These are phyloP conservation scores for Tothia fuscella DNA, from an alignment of 2,329 filamentous ascomycete species.

Conservation along the genomic window DNA sequence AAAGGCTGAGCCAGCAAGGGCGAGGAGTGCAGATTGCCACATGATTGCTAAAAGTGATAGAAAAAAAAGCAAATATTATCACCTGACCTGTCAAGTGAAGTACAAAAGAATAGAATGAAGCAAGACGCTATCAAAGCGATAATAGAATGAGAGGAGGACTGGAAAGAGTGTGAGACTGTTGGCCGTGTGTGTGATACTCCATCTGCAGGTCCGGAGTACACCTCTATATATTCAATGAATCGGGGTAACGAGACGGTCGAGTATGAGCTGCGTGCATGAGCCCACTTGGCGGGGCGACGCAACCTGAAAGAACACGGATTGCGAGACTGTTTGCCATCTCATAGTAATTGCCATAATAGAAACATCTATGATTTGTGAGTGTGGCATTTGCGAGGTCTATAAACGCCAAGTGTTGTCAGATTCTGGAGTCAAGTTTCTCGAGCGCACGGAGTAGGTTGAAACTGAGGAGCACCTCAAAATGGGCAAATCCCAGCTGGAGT, in stretches of 20 bases:
- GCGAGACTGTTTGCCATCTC: neutral
- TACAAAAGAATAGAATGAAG: neutral
- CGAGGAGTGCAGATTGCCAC: neutral
- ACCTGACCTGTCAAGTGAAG: neutral
- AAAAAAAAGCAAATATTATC: neutral
- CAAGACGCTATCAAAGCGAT: conserved; percentile 3
- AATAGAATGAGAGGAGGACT: neutral
- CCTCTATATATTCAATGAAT: conserved; percentile 3
- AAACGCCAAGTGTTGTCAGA: conserved; percentile 5
- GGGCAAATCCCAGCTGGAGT: too few species aligned
- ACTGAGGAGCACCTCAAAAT: too few species aligned
- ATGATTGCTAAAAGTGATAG: neutral
- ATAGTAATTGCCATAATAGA: neutral
- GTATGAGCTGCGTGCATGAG: neutral
- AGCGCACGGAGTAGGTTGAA: too few species aligned
- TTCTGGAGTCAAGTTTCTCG: too few species aligned
- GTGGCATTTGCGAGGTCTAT: too few species aligned
- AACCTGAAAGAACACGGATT: too few species aligned
- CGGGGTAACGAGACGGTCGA: neutral
- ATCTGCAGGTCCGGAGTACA: neutral
- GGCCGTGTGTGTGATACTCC: neutral
- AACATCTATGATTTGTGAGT: neutral
- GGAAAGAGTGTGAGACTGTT: conserved; percentile 2
- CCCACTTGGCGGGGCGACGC: neutral
- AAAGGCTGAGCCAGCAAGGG: neutral